Conservation (phyloP, 179 eudicot species). For the Patellifolia procumbens region DNA sequence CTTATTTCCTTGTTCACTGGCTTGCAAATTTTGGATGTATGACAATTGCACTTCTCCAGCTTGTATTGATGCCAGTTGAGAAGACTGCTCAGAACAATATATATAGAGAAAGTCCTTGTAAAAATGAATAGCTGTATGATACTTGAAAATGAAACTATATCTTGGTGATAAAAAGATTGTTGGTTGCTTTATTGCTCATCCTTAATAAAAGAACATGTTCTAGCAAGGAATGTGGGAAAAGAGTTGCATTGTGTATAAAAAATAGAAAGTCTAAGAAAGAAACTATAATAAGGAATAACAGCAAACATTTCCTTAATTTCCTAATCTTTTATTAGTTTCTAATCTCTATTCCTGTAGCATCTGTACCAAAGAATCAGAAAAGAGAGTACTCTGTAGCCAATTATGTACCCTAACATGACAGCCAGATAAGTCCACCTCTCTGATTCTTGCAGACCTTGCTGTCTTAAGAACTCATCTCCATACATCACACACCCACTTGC, state of each 20-base stretch:
- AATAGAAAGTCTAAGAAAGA: not conserved
- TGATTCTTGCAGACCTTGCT: conserved; percentile 62
- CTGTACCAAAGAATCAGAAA: conserved; percentile 70
- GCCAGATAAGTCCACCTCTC: conserved; percentile 75
- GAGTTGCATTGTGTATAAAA: not conserved
- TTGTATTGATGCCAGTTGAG: too few species aligned
- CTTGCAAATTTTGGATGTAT: too few species aligned
- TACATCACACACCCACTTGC: conserved; percentile 48
- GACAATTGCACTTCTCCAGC: too few species aligned
- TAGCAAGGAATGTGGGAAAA: conserved; percentile 18
- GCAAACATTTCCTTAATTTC: not conserved
- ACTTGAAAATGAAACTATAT: not conserved
- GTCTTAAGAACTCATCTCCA: conserved; percentile 61
- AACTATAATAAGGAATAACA: conserved; percentile 8
- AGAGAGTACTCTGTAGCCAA: conserved; percentile 71
- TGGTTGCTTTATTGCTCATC: conserved; percentile 15
- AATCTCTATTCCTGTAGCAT: conserved; percentile 55
- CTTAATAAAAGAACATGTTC: conserved; percentile 25
- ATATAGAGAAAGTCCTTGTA: not conserved
- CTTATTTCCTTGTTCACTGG: too few species aligned
- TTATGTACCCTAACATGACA: conserved; percentile 69
- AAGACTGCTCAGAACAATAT: not conserved
- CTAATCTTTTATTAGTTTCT: not conserved
- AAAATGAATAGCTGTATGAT: too few species aligned
- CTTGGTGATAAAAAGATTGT: not conserved